A percentile compares a stretch with the other conserved stretches of the same genome.
phyloP scores from a whole-genome alignment of 1,139 yeast genomes.

The Yamadazyma dushanensis region DNA sequence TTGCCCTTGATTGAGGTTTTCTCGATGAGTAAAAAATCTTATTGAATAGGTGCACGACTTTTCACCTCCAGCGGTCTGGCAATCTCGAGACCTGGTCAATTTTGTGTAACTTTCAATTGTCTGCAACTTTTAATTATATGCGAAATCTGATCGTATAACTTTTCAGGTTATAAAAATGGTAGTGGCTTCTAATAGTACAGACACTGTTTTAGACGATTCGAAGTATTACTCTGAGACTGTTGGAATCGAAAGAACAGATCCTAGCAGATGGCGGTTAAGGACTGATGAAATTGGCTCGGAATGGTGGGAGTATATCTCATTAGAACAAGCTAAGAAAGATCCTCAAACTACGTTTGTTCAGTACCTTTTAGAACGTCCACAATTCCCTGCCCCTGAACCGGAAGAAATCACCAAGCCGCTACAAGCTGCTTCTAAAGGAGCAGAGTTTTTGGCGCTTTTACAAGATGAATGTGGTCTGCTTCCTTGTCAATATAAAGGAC shows the following conservation, averaged over 20 bases:
- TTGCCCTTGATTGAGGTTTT: slow-evolving; percentile 1
- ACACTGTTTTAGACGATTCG: not conserved
- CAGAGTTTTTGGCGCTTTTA: slow-evolving; percentile 61
- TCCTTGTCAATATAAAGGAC: slow-evolving; percentile 94
- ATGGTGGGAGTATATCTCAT: slow-evolving; percentile 70
- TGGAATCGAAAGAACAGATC: slow-evolving; percentile 70
- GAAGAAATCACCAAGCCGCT: slow-evolving; percentile 42
- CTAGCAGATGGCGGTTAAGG: slow-evolving; percentile 69
- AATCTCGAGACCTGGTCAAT: not conserved
- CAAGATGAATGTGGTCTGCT: slow-evolving; percentile 85
- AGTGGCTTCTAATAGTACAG: too few species aligned
- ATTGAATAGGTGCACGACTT: slow-evolving; percentile 5
- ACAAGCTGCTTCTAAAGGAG: slow-evolving; percentile 74
- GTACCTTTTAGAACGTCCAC: slow-evolving; percentile 50
- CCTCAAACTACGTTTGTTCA: slow-evolving; percentile 61
- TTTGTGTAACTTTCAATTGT: not conserved
- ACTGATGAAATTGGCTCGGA: slow-evolving; percentile 75
- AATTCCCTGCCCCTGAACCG: slow-evolving; percentile 45
- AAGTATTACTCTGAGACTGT: slow-evolving; percentile 57
- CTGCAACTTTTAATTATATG: not conserved
- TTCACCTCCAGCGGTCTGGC: too few species aligned
- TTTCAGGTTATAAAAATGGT: too few species aligned
- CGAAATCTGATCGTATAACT: not conserved
- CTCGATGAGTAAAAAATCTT: slow-evolving; percentile 14
- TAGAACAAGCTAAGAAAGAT: slow-evolving; percentile 34